phyloP scores from a whole-genome alignment of 352 stramenopile genomes.

The Phytophthora multivora region DNA sequence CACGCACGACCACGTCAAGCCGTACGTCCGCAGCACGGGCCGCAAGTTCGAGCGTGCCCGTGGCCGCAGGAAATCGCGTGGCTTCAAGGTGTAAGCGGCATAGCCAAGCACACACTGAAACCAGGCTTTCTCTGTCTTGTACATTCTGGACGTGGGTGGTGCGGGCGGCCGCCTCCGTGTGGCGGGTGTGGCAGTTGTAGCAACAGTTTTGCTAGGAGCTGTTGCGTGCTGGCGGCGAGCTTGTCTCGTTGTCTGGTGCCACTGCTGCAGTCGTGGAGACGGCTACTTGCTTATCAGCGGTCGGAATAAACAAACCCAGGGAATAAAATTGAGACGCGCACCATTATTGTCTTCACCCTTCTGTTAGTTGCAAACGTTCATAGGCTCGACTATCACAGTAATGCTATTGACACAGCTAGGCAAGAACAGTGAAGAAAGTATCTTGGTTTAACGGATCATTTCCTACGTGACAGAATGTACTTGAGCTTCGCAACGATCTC shows the following conservation, averaged over 20 bases:
- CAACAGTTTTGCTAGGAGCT: slow-evolving; percentile 33
- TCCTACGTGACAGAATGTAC: slow-evolving; percentile 88
- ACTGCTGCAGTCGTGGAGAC: slow-evolving; percentile 29
- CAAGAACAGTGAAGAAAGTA: not conserved
- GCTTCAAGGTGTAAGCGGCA: slow-evolving; percentile 99
- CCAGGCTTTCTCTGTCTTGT: slow-evolving; percentile 44
- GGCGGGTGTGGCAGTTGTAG: slow-evolving; percentile 8
- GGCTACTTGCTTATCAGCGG: slow-evolving; percentile 28
- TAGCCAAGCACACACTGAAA: slow-evolving; percentile 36
- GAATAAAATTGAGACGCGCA: slow-evolving; percentile 89
- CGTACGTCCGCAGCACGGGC: slow-evolving; percentile 98
- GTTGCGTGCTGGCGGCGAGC: slow-evolving; percentile 16
- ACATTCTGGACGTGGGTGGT: slow-evolving; percentile 21
- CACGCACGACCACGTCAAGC: slow-evolving; percentile 99
- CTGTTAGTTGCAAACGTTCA: not conserved
- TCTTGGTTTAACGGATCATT: slow-evolving; percentile 34
- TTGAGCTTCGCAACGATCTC: slow-evolving; percentile 92
- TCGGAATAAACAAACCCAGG: slow-evolving; percentile 54
- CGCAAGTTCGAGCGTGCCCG: slow-evolving; percentile 99
- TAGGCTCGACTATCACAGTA: too few species aligned
- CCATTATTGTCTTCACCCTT: slow-evolving; percentile 46
- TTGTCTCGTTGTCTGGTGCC: slow-evolving; percentile 18
- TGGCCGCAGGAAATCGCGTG: slow-evolving; percentile 98
- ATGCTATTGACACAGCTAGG: not conserved
- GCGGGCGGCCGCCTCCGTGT: slow-evolving; percentile 8